Percentiles rank a stretch among this genome's conserved stretches.
These are phyloP conservation scores for Murraya paniculata DNA, from an alignment of 345 rosid species.

Conservation along the genomic window DNA sequence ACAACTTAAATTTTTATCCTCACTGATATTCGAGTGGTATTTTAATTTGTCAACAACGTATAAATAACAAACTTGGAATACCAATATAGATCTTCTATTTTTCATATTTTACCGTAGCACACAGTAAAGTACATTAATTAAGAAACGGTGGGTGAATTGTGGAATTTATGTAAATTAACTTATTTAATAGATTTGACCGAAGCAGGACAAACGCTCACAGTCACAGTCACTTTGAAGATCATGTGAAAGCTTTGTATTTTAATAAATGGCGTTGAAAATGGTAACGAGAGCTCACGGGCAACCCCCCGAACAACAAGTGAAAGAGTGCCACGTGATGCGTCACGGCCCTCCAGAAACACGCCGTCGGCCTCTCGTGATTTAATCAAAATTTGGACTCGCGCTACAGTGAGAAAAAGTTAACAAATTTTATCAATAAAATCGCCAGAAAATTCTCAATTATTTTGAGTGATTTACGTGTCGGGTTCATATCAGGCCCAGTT, in stretches of 20 bases:
- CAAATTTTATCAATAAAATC: too few species aligned
- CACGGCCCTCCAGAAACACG: not conserved
- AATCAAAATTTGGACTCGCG: not conserved
- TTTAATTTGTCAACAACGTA: too few species aligned
- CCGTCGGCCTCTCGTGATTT: not conserved
- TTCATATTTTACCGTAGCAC: too few species aligned
- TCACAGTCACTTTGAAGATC: not conserved
- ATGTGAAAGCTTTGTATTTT: not conserved
- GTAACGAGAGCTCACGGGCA: not conserved
- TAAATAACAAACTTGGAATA: too few species aligned
- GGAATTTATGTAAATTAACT: not conserved
- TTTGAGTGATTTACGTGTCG: too few species aligned
- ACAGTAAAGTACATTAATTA: too few species aligned
- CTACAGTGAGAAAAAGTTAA: not conserved
- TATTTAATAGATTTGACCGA: not conserved
- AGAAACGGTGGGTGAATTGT: not conserved
- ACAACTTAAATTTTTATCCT: accelerated
- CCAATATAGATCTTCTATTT: too few species aligned
- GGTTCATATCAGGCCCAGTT: too few species aligned
- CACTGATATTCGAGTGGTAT: too few species aligned
- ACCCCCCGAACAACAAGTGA: not conserved
- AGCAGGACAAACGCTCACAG: not conserved
- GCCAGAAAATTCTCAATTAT: too few species aligned
- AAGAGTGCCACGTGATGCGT: not conserved
- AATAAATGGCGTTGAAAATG: not conserved